These are phyloP conservation scores for Neonectria sp. DNA, from an alignment of 2,329 filamentous ascomycete genomes.

Conservation along the genomic window DNA sequence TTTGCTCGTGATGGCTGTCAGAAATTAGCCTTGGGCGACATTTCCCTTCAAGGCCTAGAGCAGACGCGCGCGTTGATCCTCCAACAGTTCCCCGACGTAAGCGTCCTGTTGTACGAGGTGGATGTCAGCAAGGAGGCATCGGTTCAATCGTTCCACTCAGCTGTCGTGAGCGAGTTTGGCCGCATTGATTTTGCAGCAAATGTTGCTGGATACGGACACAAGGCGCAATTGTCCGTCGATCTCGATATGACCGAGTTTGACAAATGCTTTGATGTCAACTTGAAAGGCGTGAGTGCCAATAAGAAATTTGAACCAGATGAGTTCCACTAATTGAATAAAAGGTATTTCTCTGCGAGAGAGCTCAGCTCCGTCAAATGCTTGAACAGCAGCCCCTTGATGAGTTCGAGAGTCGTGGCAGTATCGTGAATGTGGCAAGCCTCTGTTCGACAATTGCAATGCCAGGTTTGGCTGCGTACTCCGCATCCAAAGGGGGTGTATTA, in stretches of 20 bases:
- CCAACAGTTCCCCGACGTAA: not conserved
- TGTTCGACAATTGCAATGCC: constrained; percentile 1
- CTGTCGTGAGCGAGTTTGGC: not conserved
- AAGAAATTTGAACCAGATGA: not conserved
- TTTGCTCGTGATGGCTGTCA: not conserved
- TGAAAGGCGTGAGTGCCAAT: not conserved
- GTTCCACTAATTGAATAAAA: not conserved
- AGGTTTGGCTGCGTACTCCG: not conserved
- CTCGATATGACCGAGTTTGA: not conserved
- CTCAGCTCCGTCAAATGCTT: not conserved
- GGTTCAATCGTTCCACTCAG: not conserved
- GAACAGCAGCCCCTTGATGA: not conserved
- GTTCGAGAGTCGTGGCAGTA: not conserved
- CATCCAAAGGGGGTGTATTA: not conserved
- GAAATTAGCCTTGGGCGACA: not conserved
- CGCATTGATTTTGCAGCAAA: not conserved
- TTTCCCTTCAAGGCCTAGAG: not conserved
- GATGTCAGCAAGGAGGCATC: not conserved
- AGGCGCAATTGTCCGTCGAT: not conserved
- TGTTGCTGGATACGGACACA: not conserved
- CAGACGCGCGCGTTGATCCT: not conserved
- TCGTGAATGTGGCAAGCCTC: not conserved
- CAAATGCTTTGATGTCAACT: not conserved
- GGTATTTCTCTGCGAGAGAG: not conserved
- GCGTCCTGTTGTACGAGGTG: not conserved